Base-by-base conservation (phyloP, 768 basidiomycete species). In the Russula olivacea region DNA sequence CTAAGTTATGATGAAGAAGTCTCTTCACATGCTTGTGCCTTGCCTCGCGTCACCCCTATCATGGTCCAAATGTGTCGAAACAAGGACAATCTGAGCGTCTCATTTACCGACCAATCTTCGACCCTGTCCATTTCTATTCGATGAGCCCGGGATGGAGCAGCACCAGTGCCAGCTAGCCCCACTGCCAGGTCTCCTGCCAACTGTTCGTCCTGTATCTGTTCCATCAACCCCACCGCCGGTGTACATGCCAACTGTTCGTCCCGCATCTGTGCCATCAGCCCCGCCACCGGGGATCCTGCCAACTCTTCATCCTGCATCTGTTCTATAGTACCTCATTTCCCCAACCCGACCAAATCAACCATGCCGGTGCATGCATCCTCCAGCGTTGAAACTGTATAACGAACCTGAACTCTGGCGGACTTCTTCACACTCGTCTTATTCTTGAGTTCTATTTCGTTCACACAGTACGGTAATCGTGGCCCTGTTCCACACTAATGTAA, bases 281-380 rank as follows among this genome's bases (percentile, higher is more conserved):
- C n/a, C 10, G 3, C 43, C 21, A 4, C 10, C 45, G 4, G 45
- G 11, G 10, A 11, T 47, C 21, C n/a, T 6, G 11, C 45, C 45
- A n/a, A 4, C 21, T 10, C 3, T 21, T 47, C 21, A 11, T 47
- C 45, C 45, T 12, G 11, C 21, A 47, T 47, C 21, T 47, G 10
- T 23, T 11, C n/a, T n/a, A n/a, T n/a, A n/a, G 1, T 2, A 9
- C 51, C 45, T 70, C 0, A 64, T 76, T 49, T 75, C 75, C 5
- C 30, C 74, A 21, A 55, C 58, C 5, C 45, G 63, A 12, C 65
- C 58, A 5, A 19, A 56, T 32, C 41, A 40, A 30, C 15, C 15
- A 2, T 17, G 28, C 15, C 38, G 17, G 38, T 40, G 15, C 25
- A 17, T 12, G 28, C 25, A 9, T 25, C 14, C 8, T 30, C 49